These are phyloP conservation scores for Pistacia integerrima DNA, from an alignment of 345 rosid species.

Conservation along the genomic window DNA sequence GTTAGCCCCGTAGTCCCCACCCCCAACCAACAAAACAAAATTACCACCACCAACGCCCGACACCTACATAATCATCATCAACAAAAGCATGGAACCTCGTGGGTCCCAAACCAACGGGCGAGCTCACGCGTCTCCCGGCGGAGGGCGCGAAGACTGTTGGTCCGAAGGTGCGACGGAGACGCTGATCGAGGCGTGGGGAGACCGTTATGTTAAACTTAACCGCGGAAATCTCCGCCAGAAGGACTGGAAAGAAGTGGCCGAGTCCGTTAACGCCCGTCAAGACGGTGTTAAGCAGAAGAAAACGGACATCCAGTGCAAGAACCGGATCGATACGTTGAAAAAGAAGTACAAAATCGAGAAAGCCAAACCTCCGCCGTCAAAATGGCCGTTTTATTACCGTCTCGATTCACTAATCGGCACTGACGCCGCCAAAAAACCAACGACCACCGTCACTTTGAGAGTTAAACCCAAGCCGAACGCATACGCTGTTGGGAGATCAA, in stretches of 20 bases:
- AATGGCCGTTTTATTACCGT: slow-evolving; percentile 30
- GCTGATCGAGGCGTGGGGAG: slow-evolving; percentile 87
- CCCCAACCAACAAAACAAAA: background rate
- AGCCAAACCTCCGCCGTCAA: slow-evolving; percentile 25
- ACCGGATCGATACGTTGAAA: slow-evolving; percentile 50
- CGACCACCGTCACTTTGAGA: background rate
- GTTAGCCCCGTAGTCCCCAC: slow-evolving; percentile 14
- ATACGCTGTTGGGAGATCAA: slow-evolving; percentile 9
- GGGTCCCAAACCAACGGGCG: slow-evolving; percentile 9
- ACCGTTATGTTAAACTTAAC: slow-evolving; percentile 69
- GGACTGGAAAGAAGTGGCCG: slow-evolving; percentile 84
- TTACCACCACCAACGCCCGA: background rate
- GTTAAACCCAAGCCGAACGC: slow-evolving; percentile 23
- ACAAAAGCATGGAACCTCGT: slow-evolving; percentile 27
- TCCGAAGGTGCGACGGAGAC: slow-evolving; percentile 75
- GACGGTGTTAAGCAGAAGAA: slow-evolving; percentile 47
- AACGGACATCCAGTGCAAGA: slow-evolving; percentile 69
- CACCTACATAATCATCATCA: background rate
- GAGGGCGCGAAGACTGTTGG: slow-evolving; percentile 87
- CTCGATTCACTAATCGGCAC: slow-evolving; percentile 13
- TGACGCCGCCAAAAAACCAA: slow-evolving; percentile 1
- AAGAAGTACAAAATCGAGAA: slow-evolving; percentile 52
- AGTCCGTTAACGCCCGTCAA: slow-evolving; percentile 58
- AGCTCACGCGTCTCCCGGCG: background rate
- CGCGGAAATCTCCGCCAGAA: slow-evolving; percentile 82